Evolutionary conservation across 2,329 filamentous ascomycete genomes (phyloP).

Genomic region (Paecilomyces formosus): DNA sequence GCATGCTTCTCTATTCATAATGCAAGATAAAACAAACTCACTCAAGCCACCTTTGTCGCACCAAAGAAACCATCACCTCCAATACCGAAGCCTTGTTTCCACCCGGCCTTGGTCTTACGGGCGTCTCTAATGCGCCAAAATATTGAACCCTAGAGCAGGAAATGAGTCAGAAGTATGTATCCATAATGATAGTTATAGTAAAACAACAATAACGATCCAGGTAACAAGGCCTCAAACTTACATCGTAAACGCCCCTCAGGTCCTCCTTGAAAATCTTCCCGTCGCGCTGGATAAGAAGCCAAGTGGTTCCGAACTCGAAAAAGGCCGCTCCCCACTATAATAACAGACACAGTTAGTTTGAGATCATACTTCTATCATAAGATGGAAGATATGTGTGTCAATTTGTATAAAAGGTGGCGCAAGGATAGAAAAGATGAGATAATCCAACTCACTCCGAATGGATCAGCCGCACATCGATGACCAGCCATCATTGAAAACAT

Average conservation of each 20-base stretch:
- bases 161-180: background rate
- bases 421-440: no score
- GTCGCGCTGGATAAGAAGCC: slow-evolving; percentile 22
- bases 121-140: background rate
- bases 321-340: slow-evolving; percentile 32
- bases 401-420: no score
- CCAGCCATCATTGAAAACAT: slow-evolving; percentile 31
- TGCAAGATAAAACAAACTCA: background rate
- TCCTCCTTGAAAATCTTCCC: slow-evolving; percentile 22
- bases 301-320: slow-evolving; percentile 35
- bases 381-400: no score
- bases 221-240: slow-evolving; percentile 10
- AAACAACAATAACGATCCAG: no score
- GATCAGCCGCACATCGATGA: slow-evolving; percentile 36
- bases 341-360: background rate
- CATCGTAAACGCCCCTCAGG: slow-evolving; percentile 22
- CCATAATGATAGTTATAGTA: no score
- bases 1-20: background rate
- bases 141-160: background rate
- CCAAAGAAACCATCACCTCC: background rate
- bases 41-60: background rate
- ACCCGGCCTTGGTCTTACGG: background rate
- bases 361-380: background rate
- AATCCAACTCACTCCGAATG: slow-evolving; percentile 27
- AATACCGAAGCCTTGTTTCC: background rate